Base-by-base conservation (phyloP, 805 yeast species). In the Kuraishia ogatae region DNA sequence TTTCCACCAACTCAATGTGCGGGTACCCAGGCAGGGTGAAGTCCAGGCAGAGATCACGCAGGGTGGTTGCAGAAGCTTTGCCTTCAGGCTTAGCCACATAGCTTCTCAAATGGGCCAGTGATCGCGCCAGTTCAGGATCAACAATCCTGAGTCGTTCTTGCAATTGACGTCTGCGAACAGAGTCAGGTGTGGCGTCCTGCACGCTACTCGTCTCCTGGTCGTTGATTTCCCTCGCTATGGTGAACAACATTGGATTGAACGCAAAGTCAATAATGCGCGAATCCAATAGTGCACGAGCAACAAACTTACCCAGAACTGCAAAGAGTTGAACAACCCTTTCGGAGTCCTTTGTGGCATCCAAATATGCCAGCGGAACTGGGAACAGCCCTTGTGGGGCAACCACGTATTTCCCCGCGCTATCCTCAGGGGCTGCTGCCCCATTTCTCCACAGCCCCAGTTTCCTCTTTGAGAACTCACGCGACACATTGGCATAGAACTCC, bases 201-300 rank as follows among this genome's bases (percentile, higher is more conserved):
- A 26, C 29, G 10, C 8, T 26, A 26, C 29, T 26, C n/a, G 10
- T 26, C 29, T 26, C 29, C 29, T 57, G 50, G 59, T 57, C 48
- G 29, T 58, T 56, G 29, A 58, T 66, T 63, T 51, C 67, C 59
- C 56, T 79, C 73, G 87, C 79, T 15, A 87, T 58, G 51, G 79
- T 77, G 65, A 93, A 87, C 64, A 93, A 89, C 2, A 82, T 66
- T 0, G 83, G 79, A 64, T 83, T 89, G 70, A 93, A 85, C 51
- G 82, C 75, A 66, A 93, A 84, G 66, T 94, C 98, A 51, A 93
- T 78, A 50, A 92, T 83, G 59, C 98, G 76, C n/a, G 89, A 84
- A 68, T 93, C 99, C 53, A 93, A 68, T 64, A 92, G 72, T 0
- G 97, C 87, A 57, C 97, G 77, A 0, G 97, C 97, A 53, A 91